Evolutionary conservation across 306 rosid species (phyloP).

Genomic region (Argentina anserina): DNA sequence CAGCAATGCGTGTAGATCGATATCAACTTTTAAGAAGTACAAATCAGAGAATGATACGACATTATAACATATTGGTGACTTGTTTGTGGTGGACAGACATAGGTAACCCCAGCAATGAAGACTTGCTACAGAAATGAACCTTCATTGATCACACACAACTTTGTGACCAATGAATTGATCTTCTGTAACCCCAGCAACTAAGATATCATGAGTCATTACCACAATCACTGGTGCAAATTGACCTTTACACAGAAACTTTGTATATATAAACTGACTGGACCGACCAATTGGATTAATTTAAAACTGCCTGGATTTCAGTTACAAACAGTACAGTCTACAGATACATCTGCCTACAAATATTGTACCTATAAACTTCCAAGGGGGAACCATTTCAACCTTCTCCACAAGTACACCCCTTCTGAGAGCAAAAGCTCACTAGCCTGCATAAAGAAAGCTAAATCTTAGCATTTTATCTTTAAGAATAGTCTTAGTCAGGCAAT

Average conservation of each 20-base stretch:
- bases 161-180: neutral
- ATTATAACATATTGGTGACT: neutral
- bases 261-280: neutral
- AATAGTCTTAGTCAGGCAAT: neutral
- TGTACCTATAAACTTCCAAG: slow-evolving; percentile 8
- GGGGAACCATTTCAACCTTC: neutral
- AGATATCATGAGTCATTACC: neutral
- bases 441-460: neutral
- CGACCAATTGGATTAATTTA: slow-evolving; percentile 2
- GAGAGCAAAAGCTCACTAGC: slow-evolving; percentile 6
- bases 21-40: neutral
- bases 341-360: slow-evolving; percentile 19
- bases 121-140: neutral
- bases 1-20: neutral
- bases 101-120: neutral
- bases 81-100: neutral
- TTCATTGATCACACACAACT: no score
- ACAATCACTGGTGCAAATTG: neutral
- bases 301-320: slow-evolving; percentile 10
- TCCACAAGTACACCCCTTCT: neutral
- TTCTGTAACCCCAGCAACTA: neutral
- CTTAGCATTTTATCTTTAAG: neutral
- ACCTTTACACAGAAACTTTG: neutral
- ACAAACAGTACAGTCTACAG: slow-evolving; percentile 17
- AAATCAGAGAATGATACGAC: neutral